These are phyloP conservation scores for Didymellaceae sp. DNA, from an alignment of 2,329 filamentous ascomycete species.

Conservation along the genomic window DNA sequence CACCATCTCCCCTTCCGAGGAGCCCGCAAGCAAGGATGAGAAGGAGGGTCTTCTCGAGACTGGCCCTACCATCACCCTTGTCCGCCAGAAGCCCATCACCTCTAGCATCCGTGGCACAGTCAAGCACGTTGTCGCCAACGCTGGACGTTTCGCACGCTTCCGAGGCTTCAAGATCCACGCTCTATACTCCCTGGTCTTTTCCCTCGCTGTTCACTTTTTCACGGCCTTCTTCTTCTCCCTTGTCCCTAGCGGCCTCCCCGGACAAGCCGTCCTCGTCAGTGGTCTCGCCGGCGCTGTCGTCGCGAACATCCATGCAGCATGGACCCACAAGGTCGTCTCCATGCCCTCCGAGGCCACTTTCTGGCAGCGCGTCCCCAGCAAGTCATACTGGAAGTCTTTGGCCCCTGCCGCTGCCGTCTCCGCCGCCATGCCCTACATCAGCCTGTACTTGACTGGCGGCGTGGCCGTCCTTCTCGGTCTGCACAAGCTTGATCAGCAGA, in stretches of 20 bases:
- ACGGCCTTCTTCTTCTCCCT: slow-evolving; percentile 49
- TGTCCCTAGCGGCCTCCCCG: slow-evolving; percentile 52
- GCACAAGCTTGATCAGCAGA: slow-evolving; percentile 41
- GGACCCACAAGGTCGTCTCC: slow-evolving; percentile 87
- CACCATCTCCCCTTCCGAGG: slow-evolving; percentile 56
- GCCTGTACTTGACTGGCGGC: slow-evolving; percentile 57
- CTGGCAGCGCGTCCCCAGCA: slow-evolving; percentile 73
- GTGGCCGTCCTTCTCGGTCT: slow-evolving; percentile 47
- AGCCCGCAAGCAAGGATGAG: slow-evolving; percentile 51
- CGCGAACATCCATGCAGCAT: slow-evolving; percentile 74
- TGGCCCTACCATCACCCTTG: slow-evolving; percentile 50
- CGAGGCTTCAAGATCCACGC: slow-evolving; percentile 67
- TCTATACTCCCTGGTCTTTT: slow-evolving; percentile 41
- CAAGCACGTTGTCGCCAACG: slow-evolving; percentile 66
- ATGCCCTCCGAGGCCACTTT: slow-evolving; percentile 64
- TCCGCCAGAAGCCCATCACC: slow-evolving; percentile 66
- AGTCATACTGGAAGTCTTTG: slow-evolving; percentile 71
- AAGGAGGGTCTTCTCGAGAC: slow-evolving; percentile 50
- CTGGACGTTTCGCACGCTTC: slow-evolving; percentile 71
- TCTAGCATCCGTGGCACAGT: slow-evolving; percentile 64
- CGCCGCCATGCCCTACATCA: slow-evolving; percentile 64
- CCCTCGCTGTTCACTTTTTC: slow-evolving; percentile 34
- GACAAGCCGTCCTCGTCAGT: slow-evolving; percentile 59
- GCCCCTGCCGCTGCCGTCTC: slow-evolving; percentile 71
- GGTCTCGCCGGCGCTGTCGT: slow-evolving; percentile 67